A percentile compares a stretch with the other conserved stretches of the same genome.
These are phyloP conservation scores for Peronospora belbahrii DNA, from an alignment of 352 stramenopile species.

Conservation along the genomic window DNA sequence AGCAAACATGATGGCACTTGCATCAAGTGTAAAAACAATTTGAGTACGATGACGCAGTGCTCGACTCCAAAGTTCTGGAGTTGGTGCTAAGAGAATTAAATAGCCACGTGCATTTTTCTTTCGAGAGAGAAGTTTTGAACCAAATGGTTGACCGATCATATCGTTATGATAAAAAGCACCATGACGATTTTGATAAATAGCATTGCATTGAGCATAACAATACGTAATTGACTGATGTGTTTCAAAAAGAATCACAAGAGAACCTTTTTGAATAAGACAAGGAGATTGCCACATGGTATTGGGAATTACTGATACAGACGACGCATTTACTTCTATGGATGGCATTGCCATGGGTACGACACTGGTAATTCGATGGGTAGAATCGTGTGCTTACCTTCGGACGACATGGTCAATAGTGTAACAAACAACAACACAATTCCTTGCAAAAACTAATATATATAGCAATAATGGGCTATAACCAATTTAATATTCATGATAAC, in stretches of 20 bases:
- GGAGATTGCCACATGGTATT: slow-evolving; percentile 66
- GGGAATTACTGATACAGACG: slow-evolving; percentile 30
- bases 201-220: slow-evolving; percentile 87
- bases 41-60: slow-evolving; percentile 91
- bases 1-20: slow-evolving; percentile 88
- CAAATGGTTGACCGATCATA: slow-evolving; percentile 87
- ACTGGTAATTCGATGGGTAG: background rate
- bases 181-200: slow-evolving; percentile 94
- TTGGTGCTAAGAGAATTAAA: slow-evolving; percentile 92
- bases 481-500: too few relatives aligned
- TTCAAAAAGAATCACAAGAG: slow-evolving; percentile 97
- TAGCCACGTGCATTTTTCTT: slow-evolving; percentile 77
- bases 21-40: slow-evolving; percentile 96
- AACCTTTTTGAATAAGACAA: slow-evolving; percentile 53
- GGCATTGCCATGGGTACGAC: slow-evolving; percentile 29
- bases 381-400: background rate
- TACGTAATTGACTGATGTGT: slow-evolving; percentile 93
- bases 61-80: slow-evolving; percentile 95
- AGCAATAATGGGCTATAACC: too few relatives aligned
- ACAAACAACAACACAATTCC: too few relatives aligned
- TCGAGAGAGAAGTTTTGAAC: slow-evolving; percentile 61
- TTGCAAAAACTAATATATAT: too few relatives aligned
- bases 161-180: slow-evolving; percentile 96
- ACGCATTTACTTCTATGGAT: slow-evolving; percentile 19
- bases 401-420: background rate